Evolutionary conservation across 192 early-diverging fungal genomes (phyloP).

Genomic region (Coemansia sp.): DNA sequence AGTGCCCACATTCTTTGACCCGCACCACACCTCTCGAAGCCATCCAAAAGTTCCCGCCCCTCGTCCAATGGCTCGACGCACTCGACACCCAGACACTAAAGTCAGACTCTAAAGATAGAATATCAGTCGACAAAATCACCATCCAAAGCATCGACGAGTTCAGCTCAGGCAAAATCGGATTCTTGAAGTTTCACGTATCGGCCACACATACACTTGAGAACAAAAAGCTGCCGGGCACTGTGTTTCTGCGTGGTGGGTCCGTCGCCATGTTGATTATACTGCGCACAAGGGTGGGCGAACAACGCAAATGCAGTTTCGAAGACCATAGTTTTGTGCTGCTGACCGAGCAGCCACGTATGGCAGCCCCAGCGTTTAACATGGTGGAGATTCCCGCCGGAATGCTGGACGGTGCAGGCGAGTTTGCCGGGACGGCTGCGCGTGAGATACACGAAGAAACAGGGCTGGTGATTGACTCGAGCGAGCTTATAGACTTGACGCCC

Average conservation of each 20-base stretch:
- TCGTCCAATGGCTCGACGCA: conserved; percentile 27
- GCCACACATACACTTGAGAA: conserved; percentile 53
- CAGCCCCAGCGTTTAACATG: conserved; percentile 61
- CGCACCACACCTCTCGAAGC: background rate
- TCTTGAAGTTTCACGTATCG: conserved; percentile 69
- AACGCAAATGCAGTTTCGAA: conserved; percentile 11
- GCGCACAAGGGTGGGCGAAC: background rate
- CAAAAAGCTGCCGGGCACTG: conserved; percentile 64
- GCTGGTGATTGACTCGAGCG: conserved; percentile 58
- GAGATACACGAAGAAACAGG: conserved; percentile 86
- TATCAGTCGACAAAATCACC: conserved; percentile 56
- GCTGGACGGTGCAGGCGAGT: conserved; percentile 72
- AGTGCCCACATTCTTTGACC: conserved; percentile 12
- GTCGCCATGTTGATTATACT: conserved; percentile 72
- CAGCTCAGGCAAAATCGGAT: conserved; percentile 62
- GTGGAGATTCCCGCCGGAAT: conserved; percentile 85
- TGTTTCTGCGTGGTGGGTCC: conserved; percentile 80
- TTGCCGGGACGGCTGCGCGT: conserved; percentile 72
- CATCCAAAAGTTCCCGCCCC: conserved; percentile 34
- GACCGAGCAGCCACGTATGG: conserved; percentile 71
- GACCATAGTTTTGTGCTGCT: conserved; percentile 61
- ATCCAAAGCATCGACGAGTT: conserved; percentile 79
- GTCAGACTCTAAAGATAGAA: background rate
- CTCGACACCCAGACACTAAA: conserved; percentile 11
- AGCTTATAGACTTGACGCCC: conserved; percentile 62